Percentiles rank a stretch among this genome's conserved stretches.
These are phyloP conservation scores for Fusarium ambrosium DNA, from an alignment of 2,329 filamentous ascomycete species.

Conservation along the genomic window DNA sequence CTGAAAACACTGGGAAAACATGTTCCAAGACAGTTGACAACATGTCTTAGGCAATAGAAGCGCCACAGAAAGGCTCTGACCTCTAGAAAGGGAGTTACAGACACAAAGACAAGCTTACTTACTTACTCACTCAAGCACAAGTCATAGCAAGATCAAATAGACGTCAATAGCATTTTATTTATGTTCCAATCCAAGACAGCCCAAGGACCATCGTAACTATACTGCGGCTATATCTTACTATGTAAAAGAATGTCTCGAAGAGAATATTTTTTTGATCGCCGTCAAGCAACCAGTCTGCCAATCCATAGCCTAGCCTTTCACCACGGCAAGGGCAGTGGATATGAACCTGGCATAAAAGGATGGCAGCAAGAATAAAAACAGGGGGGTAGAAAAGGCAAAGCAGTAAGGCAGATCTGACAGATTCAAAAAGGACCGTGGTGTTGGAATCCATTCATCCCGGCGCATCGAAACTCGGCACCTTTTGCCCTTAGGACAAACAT, in stretches of 20 bases:
- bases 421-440: slow-evolving; percentile 3
- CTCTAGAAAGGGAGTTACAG: not conserved
- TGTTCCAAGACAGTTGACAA: not conserved
- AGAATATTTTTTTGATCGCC: slow-evolving; percentile 17
- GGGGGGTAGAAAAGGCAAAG: not conserved
- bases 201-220: slow-evolving; percentile 9
- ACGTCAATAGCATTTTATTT: not conserved
- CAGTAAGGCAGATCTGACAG: not conserved
- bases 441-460: slow-evolving; percentile 1
- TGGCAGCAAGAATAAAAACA: slow-evolving; percentile 1
- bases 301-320: not conserved
- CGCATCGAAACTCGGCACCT: not conserved
- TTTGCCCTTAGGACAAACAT: not conserved
- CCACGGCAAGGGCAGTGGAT: not conserved
- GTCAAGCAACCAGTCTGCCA: not conserved
- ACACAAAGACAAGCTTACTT: not conserved
- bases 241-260: slow-evolving; percentile 35
- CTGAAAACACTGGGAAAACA: not conserved
- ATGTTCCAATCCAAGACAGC: slow-evolving; percentile 22
- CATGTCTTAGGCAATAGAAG: not conserved
- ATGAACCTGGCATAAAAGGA: not conserved
- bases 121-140: not conserved
- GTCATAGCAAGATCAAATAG: not conserved
- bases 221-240: slow-evolving; percentile 33
- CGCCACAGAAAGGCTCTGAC: not conserved